Evolutionary conservation across 768 basidiomycete genomes (phyloP), one percentile per base, ranked within the genome.

Genomic region (Collybiopsis confluens): DNA sequence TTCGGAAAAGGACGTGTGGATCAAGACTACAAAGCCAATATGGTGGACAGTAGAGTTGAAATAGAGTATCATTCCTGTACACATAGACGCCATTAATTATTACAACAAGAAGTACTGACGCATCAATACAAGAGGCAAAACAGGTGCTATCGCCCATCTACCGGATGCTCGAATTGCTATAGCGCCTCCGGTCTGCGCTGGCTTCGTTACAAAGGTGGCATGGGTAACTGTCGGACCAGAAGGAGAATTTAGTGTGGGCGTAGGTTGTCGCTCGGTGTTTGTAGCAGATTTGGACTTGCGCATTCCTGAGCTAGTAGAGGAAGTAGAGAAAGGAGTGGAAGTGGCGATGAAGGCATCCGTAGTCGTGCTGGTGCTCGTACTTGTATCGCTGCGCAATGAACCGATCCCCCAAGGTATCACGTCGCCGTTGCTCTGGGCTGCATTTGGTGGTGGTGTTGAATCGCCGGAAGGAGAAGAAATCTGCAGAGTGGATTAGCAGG

Each of bases 31-130:
- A 21, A 80, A 77, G 46, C 89, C 93, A 0, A 88, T 99, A 40
- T 87, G 91, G 81, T 99, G 95, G 96, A 88, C 87, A 21, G 85
- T 79, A 46, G 92, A 93, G 66, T 67, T 93, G 56, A 78, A 64
- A 62, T 61, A 59, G 45, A 60, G 30, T 33, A 13, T 33, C 30
- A 33, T 33, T 33, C 5, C 30, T 33, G 13, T 5, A 33, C 13
- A n/a, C n/a, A n/a, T 33, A 33, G 30, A 33, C 13, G 5, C 30
- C 30, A 13, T 33, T 5, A 33, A 33, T 33, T 13, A 33, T 33
- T 33, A 33, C 30, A 33, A 33, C 30, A 33, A 33, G 30, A 33
- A 33, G 30, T 33, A 33, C 6, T 13, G 5, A 6, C 6, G 30
- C 5, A 33, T 33, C 30, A 33, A 33, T 6, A 33, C 13, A 5